A percentile compares a stretch with the other conserved stretches of the same genome.
phyloP scores from a whole-genome alignment of 257 asterid genomes.

The Verbena officinalis region DNA sequence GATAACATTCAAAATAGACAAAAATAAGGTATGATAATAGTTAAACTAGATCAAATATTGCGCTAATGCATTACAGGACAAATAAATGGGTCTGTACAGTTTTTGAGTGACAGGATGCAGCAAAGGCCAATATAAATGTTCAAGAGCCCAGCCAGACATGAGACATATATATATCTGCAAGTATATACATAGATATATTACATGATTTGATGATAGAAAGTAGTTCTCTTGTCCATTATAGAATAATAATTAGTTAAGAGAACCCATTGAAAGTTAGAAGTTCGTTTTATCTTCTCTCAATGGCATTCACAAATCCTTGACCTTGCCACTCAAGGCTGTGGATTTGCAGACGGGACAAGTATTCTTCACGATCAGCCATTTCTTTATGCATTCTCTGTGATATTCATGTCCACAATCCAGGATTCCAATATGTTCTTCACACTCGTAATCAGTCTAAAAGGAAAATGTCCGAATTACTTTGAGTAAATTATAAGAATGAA shows the following conservation, averaged over 20 bases:
- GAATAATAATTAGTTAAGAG: slow-evolving; percentile 27
- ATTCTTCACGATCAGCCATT: slow-evolving; percentile 69
- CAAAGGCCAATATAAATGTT: slow-evolving; percentile 33
- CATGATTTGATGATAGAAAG: slow-evolving; percentile 30
- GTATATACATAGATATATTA: slow-evolving; percentile 55
- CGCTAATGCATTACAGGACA: slow-evolving; percentile 18
- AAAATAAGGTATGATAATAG: neutral
- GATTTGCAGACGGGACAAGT: slow-evolving; percentile 78
- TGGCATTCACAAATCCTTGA: slow-evolving; percentile 30
- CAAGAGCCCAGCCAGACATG: too few species aligned
- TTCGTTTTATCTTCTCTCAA: slow-evolving; percentile 18
- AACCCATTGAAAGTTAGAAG: slow-evolving; percentile 18
- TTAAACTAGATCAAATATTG: slow-evolving; percentile 11
- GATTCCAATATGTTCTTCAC: slow-evolving; percentile 45
- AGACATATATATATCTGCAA: slow-evolving; percentile 39
- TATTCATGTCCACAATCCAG: slow-evolving; percentile 73
- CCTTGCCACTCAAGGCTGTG: slow-evolving; percentile 47
- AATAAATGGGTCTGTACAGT: slow-evolving; percentile 45
- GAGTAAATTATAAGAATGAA: neutral
- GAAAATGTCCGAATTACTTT: neutral
- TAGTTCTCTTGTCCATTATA: slow-evolving; percentile 32
- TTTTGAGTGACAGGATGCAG: slow-evolving; percentile 29
- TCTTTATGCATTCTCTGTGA: slow-evolving; percentile 60
- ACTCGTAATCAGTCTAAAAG: slow-evolving; percentile 49
- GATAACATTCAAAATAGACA: neutral